Conservation (phyloP, 148 eudicot genomes). For the Diospyros kaki region DNA sequence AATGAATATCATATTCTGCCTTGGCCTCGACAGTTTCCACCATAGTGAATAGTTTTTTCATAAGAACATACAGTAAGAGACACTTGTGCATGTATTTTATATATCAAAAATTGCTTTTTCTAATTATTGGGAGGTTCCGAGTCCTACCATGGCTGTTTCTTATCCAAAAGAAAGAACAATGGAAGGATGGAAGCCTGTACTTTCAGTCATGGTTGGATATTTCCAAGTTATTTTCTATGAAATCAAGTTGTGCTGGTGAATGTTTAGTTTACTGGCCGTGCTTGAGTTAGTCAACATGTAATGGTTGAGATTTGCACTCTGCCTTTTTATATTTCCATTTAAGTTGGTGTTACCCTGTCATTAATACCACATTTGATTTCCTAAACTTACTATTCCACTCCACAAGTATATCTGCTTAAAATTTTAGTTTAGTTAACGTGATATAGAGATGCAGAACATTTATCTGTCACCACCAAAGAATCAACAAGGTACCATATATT, state of each 20-base stretch:
- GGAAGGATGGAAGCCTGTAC: neutral
- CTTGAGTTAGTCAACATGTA: no score
- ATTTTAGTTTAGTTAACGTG: neutral
- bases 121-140: neutral
- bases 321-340: no score
- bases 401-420: neutral
- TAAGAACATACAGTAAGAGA: neutral
- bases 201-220: neutral
- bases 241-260: no score
- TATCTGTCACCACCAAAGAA: neutral
- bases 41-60: neutral
- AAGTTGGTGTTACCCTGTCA: no score
- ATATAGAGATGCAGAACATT: neutral
- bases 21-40: neutral
- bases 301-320: no score
- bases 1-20: neutral
- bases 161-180: neutral
- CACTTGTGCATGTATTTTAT: neutral
- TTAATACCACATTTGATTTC: no score
- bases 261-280: no score
- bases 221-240: no score
- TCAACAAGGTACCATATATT: neutral
- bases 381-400: neutral
- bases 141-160: neutral
- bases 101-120: neutral